Evolutionary conservation across 129 eudicot genomes (phyloP).

Genomic region (Tagetes erecta): DNA sequence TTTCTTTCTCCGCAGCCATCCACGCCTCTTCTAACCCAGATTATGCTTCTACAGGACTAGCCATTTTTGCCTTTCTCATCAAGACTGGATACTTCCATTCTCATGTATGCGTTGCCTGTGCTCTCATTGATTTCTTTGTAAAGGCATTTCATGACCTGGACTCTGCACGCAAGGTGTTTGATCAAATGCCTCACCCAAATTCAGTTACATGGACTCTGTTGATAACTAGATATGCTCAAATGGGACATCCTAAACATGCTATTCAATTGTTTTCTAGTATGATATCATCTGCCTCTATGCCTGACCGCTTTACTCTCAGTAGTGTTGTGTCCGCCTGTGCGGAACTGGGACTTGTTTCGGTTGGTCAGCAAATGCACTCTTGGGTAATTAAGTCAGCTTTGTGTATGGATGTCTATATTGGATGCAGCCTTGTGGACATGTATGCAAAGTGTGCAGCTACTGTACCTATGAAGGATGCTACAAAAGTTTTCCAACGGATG

Average conservation of each 20-base stretch:
- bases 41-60: constrained; percentile 41
- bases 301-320: constrained; percentile 59
- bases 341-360: constrained; percentile 38
- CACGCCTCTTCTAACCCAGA: constrained; percentile 49
- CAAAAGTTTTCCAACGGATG: constrained; percentile 60
- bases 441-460: constrained; percentile 58
- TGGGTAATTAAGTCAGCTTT: constrained; percentile 53
- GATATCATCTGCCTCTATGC: constrained; percentile 47
- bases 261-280: constrained; percentile 48
- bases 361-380: constrained; percentile 65
- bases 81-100: constrained; percentile 62
- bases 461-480: constrained; percentile 50
- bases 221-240: constrained; percentile 62
- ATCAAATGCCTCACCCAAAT: constrained; percentile 54
- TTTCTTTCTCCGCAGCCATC: constrained; percentile 58
- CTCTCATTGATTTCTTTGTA: constrained; percentile 61
- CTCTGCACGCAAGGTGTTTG: constrained; percentile 62
- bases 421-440: constrained; percentile 84
- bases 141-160: constrained; percentile 60
- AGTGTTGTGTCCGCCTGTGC: constrained; percentile 66
- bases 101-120: constrained; percentile 75
- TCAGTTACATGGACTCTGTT: constrained; percentile 68
- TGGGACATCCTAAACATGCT: constrained; percentile 47
- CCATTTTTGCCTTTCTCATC: constrained; percentile 50
- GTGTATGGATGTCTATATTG: constrained; percentile 59